phyloP scores from a whole-genome alignment of 2,329 filamentous ascomycete genomes.

The Diplodia seriata region DNA sequence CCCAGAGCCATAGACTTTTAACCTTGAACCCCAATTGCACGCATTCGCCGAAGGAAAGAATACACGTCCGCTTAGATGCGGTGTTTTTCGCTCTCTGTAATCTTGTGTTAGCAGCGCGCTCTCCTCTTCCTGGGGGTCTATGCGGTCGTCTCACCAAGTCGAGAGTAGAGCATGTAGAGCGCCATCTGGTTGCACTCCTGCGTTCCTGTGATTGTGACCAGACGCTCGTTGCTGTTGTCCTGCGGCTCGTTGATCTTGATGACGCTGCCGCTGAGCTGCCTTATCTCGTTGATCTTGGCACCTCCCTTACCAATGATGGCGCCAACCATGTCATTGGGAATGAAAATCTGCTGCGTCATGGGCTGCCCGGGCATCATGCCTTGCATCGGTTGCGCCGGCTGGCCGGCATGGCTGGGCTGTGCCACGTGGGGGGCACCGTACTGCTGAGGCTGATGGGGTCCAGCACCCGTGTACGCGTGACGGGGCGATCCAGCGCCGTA shows the following conservation, averaged over 20 bases:
- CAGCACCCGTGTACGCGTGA: conserved; percentile 76
- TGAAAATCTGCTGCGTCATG: conserved; percentile 97
- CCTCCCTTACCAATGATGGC: conserved; percentile 99
- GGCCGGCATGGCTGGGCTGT: conserved; percentile 67
- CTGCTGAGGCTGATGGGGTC: conserved; percentile 77
- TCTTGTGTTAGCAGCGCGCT: conserved; percentile 18
- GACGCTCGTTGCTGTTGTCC: conserved; percentile 96
- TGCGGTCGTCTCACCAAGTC: conserved; percentile 72
- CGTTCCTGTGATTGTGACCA: conserved; percentile 96
- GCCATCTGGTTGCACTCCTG: conserved; percentile 99
- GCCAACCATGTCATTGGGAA: conserved; percentile 99
- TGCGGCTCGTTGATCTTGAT: conserved; percentile 99
- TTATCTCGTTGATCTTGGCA: conserved; percentile 99
- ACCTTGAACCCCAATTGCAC: conserved; percentile 25
- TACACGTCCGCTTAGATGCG: conserved; percentile 33
- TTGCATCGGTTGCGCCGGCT: conserved; percentile 77
- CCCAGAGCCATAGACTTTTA: conserved; percentile 32
- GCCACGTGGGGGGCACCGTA: conserved; percentile 63
- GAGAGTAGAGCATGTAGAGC: conserved; percentile 98
- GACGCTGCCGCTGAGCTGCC: conserved; percentile 94
- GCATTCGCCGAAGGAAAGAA: conserved; percentile 29
- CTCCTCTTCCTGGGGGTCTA: neutral
- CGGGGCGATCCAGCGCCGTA: conserved; percentile 77
- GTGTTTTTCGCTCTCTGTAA: conserved; percentile 38
- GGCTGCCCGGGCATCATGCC: conserved; percentile 76